phyloP scores from a whole-genome alignment of 805 yeast species.

The Candida oleophila region DNA sequence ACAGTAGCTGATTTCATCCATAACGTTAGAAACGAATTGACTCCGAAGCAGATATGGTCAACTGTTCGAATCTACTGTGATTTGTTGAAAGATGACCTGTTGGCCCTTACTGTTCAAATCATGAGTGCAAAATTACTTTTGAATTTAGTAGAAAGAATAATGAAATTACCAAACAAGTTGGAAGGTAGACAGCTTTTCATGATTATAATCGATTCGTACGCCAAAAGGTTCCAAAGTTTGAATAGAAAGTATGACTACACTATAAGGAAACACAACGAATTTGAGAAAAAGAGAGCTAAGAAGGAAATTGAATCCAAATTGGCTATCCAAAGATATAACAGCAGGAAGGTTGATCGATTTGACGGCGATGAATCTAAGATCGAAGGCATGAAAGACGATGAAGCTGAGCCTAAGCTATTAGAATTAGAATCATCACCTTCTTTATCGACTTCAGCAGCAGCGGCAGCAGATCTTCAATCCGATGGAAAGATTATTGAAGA shows the following conservation, averaged over 20 bases:
- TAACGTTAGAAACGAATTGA: constrained; percentile 80
- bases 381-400: constrained; percentile 3
- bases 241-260: constrained; percentile 71
- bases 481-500: constrained; percentile 9
- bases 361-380: constrained; percentile 4
- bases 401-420: too few species aligned
- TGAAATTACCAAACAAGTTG: constrained; percentile 74
- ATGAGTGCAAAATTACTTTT: constrained; percentile 92
- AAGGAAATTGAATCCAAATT: constrained; percentile 42
- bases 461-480: constrained; percentile 10
- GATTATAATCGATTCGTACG: constrained; percentile 84
- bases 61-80: constrained; percentile 81
- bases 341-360: neutral
- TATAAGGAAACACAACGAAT: constrained; percentile 57
- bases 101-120: constrained; percentile 88
- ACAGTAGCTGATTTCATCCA: constrained; percentile 96
- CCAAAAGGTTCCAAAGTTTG: constrained; percentile 73
- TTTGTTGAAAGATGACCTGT: constrained; percentile 73
- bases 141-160: constrained; percentile 84
- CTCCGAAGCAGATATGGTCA: constrained; percentile 80
- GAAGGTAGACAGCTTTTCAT: constrained; percentile 84
- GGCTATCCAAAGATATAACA: constrained; percentile 38
- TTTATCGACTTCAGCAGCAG: too few species aligned
- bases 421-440: too few species aligned
- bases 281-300: constrained; percentile 41